Evolutionary conservation across 495 filamentous ascomycete species (phyloP), one percentile per base, ranked within the genome.

Genomic region (Hypoxylon subgilvum): DNA sequence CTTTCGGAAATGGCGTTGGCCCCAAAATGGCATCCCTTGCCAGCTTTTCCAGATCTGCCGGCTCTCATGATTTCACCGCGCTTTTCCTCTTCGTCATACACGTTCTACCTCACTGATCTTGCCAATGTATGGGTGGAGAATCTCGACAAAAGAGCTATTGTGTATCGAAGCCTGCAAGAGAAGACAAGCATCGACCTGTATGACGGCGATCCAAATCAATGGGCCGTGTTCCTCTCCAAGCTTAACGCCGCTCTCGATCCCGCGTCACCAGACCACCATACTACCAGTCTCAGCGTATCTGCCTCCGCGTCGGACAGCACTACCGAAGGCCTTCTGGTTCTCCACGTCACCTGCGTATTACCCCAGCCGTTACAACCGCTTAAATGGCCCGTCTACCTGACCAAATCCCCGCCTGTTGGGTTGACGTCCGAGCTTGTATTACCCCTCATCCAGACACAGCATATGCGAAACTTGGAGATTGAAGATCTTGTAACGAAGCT

Each of bases 161-260:
- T 88, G 18, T 70, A 78, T 30, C 81, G 88, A 47, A 89, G 89
- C 17, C 72, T 86, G 14, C 75, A 85, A 6, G 76, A 84, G 57
- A 79, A 84, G 30, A 88, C 88, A 4, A 87, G 86, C 25, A 96
- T 98, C 50, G 94, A 98, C 71, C 88, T 94, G 1, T 87, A 82
- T 57, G 89, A 93, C 66, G 88, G 87, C 54, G 67, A 58, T 58
- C 65, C 76, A 7, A 80, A 84, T 19, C 91, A 97, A 62, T 77
- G 93, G 56, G 63, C 72, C 18, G 82, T 89, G 13, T 81, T 98
- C 25, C 72, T 97, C 7, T 75, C 82, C 9, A 92, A 91, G 62
- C 79, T 97, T 23, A 76, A 81, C 42, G 77, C 84, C 31, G 83
- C 85, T 18, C 74, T 95, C 6, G 76, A 79, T 45, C 38, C 52